A percentile compares a stretch with the other conserved stretches of the same genome.
Conservation (phyloP, 163 green algal genomes). For the Chlorella variabilis region DNA sequence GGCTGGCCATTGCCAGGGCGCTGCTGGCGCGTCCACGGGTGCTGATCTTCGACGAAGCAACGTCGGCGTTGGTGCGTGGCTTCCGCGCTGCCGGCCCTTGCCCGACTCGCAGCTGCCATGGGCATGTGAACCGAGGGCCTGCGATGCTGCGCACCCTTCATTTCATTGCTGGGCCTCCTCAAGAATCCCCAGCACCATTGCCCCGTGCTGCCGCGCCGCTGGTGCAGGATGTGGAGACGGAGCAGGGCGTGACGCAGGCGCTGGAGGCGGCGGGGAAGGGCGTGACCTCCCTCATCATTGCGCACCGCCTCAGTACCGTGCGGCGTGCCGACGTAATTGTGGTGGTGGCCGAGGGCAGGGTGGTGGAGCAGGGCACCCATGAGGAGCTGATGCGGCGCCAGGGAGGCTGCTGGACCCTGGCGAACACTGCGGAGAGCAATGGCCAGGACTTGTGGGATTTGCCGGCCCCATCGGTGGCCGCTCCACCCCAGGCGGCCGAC, state of each 20-base stretch:
- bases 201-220: too few species aligned
- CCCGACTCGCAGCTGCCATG: too few species aligned
- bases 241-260: conserved; percentile 59
- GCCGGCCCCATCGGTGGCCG: neutral
- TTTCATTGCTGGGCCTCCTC: too few species aligned
- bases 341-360: conserved; percentile 47
- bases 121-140: too few species aligned
- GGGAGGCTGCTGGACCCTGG: conserved; percentile 53
- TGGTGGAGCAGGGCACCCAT: conserved; percentile 67
- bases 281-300: conserved; percentile 74
- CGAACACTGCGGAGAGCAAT: conserved; percentile 44
- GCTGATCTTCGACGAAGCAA: conserved; percentile 92
- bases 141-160: too few species aligned
- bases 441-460: conserved; percentile 10
- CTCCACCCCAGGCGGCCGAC: neutral
- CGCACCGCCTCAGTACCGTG: conserved; percentile 81
- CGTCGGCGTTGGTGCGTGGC: conserved; percentile 41
- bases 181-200: too few species aligned
- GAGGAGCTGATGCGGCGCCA: conserved; percentile 48
- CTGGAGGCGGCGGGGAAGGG: conserved; percentile 52
- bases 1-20: conserved; percentile 71
- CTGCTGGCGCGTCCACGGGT: conserved; percentile 62
- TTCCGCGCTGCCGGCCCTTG: too few species aligned
- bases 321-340: conserved; percentile 77
- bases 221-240: conserved; percentile 64